Base-by-base conservation (phyloP, 805 yeast genomes). In the Cyberlindnera veronae region DNA sequence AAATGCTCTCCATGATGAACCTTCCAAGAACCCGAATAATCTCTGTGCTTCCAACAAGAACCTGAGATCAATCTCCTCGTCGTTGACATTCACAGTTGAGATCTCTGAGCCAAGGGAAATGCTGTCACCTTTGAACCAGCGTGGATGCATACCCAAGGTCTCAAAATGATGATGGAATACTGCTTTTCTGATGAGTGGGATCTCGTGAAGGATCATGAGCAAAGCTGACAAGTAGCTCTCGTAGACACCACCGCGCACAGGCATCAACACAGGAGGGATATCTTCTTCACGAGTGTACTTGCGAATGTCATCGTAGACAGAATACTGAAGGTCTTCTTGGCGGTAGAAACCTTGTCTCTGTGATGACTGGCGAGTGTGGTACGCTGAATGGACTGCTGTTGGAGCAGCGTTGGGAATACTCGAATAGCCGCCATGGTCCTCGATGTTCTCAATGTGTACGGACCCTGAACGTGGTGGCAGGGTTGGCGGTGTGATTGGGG, bases 151-250 rank as follows among this genome's bases (percentile, higher is more conserved):
- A 0, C 70, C 69, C 38, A 68, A 58, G 4, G 58, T 55, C 3
- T 50, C 45, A 41, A 60, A 65, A n/a, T 57, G 51, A 27, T 58
- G 63, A 2, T 50, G 45, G 36, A 64, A 51, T 2, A 71, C 44
- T 0, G 53, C 39, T 29, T 58, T 57, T 13, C 63, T 57, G 24
- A 72, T 61, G 5, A 41, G 40, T 1, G 69, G 61, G 8, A 68
- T 54, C 33, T 64, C 61, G n/a, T 66, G 61, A 6, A 73, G 46
- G 6, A 69, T 58, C 52, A 61, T 61, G 21, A 73, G 42, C 14
- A 73, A 30, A 1, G 77, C 69, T 4, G 69, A 68, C 49, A 71
- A 54, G 44, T 67, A 65, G 16, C 67, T 63, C 44, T 69, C 75
- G 29, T 63, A 49, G 5, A 55, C 42, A 3, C 58, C 66, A 8